Conservation (phyloP, 2,329 filamentous ascomycete species). For the Monascus ruber region DNA sequence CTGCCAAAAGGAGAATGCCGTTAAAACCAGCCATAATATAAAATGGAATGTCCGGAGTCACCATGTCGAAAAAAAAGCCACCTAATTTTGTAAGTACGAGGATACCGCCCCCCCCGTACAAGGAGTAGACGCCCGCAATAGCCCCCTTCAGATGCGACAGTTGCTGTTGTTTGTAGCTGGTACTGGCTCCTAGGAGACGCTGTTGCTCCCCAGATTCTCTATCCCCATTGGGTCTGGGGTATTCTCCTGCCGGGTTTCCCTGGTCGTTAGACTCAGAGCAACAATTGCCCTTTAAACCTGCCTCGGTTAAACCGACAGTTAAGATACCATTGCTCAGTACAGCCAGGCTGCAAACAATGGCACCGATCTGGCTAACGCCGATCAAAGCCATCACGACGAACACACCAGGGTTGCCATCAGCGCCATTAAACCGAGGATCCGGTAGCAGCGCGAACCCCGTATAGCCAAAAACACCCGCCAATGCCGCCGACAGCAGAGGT, state of each 20-base stretch:
- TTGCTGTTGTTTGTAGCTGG: constrained; percentile 16
- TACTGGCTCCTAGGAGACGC: constrained; percentile 16
- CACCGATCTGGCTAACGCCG: constrained; percentile 87
- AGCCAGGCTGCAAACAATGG: constrained; percentile 91
- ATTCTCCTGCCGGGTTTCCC: constrained; percentile 1
- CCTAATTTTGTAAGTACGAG: constrained; percentile 84
- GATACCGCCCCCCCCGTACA: constrained; percentile 83
- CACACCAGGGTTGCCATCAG: constrained; percentile 56
- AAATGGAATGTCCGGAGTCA: constrained; percentile 69
- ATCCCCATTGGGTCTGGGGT: background rate
- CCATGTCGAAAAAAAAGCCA: constrained; percentile 69
- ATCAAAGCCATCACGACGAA: constrained; percentile 70
- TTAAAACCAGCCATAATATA: constrained; percentile 93
- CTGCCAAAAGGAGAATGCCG: constrained; percentile 47
- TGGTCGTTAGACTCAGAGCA: constrained; percentile 3
- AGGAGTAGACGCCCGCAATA: constrained; percentile 86
- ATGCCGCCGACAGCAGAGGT: constrained; percentile 60
- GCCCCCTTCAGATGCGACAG: constrained; percentile 69
- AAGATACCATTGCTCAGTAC: constrained; percentile 73
- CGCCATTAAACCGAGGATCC: constrained; percentile 63
- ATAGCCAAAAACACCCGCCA: constrained; percentile 70
- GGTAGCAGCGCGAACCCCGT: constrained; percentile 60
- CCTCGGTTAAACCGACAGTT: constrained; percentile 17
- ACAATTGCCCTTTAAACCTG: constrained; percentile 7
- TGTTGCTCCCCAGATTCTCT: constrained; percentile 15